Evolutionary conservation across 495 filamentous ascomycete species (phyloP).

Genomic region (Daldinia loculata): DNA sequence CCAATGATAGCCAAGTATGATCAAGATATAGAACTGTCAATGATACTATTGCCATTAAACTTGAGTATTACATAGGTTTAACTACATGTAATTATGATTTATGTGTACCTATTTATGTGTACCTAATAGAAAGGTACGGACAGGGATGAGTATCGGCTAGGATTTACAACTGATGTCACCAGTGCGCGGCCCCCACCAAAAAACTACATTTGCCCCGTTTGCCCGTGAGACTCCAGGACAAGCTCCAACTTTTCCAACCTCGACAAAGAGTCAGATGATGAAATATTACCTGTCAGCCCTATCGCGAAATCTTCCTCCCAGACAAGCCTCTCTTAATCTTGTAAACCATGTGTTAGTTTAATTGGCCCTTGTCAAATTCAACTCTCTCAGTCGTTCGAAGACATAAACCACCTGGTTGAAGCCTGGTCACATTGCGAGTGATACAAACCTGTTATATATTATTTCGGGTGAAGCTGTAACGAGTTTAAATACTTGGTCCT

Average conservation of each 20-base stretch:
- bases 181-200: slow-evolving; percentile 35
- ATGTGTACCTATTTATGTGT: not conserved
- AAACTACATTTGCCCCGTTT: not conserved
- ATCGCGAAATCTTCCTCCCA: slow-evolving; percentile 9
- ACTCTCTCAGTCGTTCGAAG: slow-evolving; percentile 10
- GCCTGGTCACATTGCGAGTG: slow-evolving; percentile 10
- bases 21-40: no score
- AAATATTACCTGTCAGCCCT: not conserved
- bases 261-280: slow-evolving; percentile 17
- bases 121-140: no score
- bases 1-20: no score
- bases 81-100: no score
- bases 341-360: slow-evolving; percentile 32
- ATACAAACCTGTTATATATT: slow-evolving; percentile 15
- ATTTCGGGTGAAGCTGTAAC: not conserved
- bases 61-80: no score
- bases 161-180: slow-evolving; percentile 7
- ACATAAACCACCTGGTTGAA: slow-evolving; percentile 15
- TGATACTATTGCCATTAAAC: no score
- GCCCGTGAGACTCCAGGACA: slow-evolving; percentile 11
- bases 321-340: not conserved
- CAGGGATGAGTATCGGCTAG: not conserved
- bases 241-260: slow-evolving; percentile 33
- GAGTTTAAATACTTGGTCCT: not conserved
- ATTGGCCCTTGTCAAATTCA: slow-evolving; percentile 18